Evolutionary conservation across 2,329 filamentous ascomycete genomes (phyloP).

Genomic region (Fusarium poae): DNA sequence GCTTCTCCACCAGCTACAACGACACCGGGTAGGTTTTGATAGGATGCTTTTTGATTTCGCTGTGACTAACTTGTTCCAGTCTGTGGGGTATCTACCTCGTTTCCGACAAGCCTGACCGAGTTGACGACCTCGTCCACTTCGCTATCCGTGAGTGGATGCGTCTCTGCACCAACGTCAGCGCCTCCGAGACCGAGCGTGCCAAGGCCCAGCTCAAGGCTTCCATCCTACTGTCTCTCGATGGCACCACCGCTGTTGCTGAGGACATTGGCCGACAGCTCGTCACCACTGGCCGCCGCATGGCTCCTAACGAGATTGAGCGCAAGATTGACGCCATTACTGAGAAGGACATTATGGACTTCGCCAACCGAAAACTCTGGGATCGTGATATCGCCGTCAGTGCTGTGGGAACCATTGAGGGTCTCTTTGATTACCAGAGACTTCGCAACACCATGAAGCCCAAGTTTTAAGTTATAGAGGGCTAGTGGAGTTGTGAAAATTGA

Average conservation of each 20-base stretch:
- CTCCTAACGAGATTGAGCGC: slow-evolving; percentile 93
- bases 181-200: slow-evolving; percentile 95
- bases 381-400: slow-evolving; percentile 95
- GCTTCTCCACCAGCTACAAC: slow-evolving; percentile 99
- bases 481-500: slow-evolving; percentile 53
- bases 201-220: slow-evolving; percentile 99
- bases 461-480: slow-evolving; percentile 60
- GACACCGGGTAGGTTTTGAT: slow-evolving; percentile 85
- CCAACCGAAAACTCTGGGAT: slow-evolving; percentile 96
- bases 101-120: slow-evolving; percentile 84
- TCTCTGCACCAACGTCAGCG: slow-evolving; percentile 86
- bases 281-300: slow-evolving; percentile 93
- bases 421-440: slow-evolving; percentile 82
- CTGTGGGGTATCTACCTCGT: slow-evolving; percentile 99
- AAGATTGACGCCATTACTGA: slow-evolving; percentile 89
- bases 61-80: slow-evolving; percentile 63
- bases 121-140: slow-evolving; percentile 98
- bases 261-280: slow-evolving; percentile 99
- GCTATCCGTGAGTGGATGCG: slow-evolving; percentile 98
- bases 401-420: slow-evolving; percentile 90
- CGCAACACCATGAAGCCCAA: slow-evolving; percentile 91
- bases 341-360: slow-evolving; percentile 98
- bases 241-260: slow-evolving; percentile 96
- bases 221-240: slow-evolving; percentile 95
- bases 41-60: too few species aligned